phyloP scores from a whole-genome alignment of 176 grass and related monocot species.

The Paspalum notatum region DNA sequence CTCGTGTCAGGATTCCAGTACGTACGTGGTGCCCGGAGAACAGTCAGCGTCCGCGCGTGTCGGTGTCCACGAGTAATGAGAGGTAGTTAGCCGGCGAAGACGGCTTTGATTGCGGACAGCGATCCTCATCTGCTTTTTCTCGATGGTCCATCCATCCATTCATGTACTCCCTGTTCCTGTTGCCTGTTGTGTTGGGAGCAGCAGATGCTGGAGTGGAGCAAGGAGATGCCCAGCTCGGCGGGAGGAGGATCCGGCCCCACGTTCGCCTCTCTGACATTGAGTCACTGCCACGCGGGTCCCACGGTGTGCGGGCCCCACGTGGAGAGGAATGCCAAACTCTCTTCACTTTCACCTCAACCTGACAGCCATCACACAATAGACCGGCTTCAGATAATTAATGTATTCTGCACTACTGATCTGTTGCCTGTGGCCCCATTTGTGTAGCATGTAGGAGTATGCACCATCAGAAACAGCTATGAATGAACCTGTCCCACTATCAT shows the following conservation, averaged over 20 bases:
- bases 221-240: too few species aligned
- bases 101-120: slow-evolving; percentile 10
- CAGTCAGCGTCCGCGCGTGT: background rate
- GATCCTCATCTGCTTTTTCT: background rate
- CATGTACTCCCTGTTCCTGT: background rate
- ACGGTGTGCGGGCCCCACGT: too few species aligned
- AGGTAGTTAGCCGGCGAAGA: background rate
- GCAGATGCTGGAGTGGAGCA: too few species aligned
- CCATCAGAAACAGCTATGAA: background rate
- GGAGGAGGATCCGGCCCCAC: too few species aligned
- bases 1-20: background rate
- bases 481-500: background rate
- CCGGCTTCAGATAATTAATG: too few species aligned
- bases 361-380: too few species aligned
- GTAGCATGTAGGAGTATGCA: background rate
- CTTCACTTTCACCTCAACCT: too few species aligned
- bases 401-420: background rate
- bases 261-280: too few species aligned
- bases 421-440: background rate
- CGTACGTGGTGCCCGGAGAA: background rate
- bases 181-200: too few species aligned
- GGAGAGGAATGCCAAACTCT: too few species aligned
- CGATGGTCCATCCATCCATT: background rate
- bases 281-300: too few species aligned
- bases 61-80: background rate